Evolutionary conservation across 2,329 filamentous ascomycete species (phyloP).

Genomic region (Ceratocystis cacaofunesta): DNA sequence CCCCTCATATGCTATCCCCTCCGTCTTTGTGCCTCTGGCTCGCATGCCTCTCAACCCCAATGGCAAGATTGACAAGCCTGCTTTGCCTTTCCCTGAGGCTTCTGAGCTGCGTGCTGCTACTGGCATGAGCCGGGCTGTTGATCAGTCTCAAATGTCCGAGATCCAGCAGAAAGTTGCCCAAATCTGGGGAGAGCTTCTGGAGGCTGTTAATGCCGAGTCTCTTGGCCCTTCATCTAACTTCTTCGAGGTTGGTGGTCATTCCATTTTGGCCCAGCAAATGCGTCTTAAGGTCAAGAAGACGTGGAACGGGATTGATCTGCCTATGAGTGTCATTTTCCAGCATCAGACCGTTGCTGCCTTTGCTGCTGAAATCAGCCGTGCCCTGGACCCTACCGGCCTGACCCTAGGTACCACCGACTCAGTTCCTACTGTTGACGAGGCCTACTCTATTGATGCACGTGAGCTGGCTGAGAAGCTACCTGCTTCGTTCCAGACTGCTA

Average conservation of each 20-base stretch:
- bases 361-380: constrained; percentile 23
- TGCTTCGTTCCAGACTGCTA: constrained; percentile 22
- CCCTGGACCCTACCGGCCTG: constrained; percentile 19
- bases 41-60: constrained; percentile 40
- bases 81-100: constrained; percentile 52
- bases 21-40: constrained; percentile 24
- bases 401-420: constrained; percentile 22
- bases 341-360: constrained; percentile 23
- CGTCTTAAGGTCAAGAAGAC: constrained; percentile 22
- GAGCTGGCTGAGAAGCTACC: constrained; percentile 38
- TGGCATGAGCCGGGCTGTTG: constrained; percentile 21
- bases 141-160: constrained; percentile 34
- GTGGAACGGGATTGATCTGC: constrained; percentile 22
- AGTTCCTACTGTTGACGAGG: constrained; percentile 23
- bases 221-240: constrained; percentile 24
- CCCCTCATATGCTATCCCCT: constrained; percentile 26
- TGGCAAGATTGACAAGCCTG: constrained; percentile 66
- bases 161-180: constrained; percentile 21
- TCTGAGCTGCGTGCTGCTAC: constrained; percentile 15
- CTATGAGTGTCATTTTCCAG: constrained; percentile 24
- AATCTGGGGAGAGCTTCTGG: constrained; percentile 19
- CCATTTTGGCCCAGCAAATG: constrained; percentile 44
- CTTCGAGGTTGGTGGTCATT: constrained; percentile 29
- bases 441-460: constrained; percentile 38
- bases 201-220: constrained; percentile 17